phyloP scores from a whole-genome alignment of 208 protist species.

The Acanthamoeba polyphaga region DNA sequence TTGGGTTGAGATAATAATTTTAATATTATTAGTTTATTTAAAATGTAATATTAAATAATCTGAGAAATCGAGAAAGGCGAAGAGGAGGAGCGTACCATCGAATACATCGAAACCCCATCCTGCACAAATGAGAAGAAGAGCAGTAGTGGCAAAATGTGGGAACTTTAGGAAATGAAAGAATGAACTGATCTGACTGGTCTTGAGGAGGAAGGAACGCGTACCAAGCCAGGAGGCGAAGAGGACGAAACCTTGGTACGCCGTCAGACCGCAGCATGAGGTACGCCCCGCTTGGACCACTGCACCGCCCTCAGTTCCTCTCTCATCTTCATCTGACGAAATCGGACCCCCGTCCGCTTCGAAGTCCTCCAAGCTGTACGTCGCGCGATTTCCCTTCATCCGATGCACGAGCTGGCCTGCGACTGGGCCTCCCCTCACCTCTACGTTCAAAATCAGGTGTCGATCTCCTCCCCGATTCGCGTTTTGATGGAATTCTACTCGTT shows the following conservation, averaged over 20 bases:
- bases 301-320: not conserved
- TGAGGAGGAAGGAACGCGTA: not conserved
- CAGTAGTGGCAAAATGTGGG: not conserved
- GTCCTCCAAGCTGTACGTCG: constrained; percentile 32
- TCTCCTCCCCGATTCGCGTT: no score
- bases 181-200: not conserved
- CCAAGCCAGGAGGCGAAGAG: constrained; percentile 61
- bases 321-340: not conserved
- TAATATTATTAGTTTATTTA: no score
- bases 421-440: not conserved
- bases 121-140: not conserved
- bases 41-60: no score
- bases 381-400: not conserved
- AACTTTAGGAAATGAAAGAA: not conserved
- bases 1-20: no score
- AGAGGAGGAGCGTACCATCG: not conserved
- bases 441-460: not conserved
- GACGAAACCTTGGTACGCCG: constrained; percentile 49
- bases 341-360: constrained; percentile 4
- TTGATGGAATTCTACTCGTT: no score
- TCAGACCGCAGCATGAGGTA: constrained; percentile 22
- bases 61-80: not conserved
- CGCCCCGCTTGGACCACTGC: not conserved
- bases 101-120: constrained; percentile 69
- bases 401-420: not conserved